These are phyloP conservation scores for Malassezia arunalokei DNA, from an alignment of 1,284 basidiomycete species.

Conservation along the genomic window DNA sequence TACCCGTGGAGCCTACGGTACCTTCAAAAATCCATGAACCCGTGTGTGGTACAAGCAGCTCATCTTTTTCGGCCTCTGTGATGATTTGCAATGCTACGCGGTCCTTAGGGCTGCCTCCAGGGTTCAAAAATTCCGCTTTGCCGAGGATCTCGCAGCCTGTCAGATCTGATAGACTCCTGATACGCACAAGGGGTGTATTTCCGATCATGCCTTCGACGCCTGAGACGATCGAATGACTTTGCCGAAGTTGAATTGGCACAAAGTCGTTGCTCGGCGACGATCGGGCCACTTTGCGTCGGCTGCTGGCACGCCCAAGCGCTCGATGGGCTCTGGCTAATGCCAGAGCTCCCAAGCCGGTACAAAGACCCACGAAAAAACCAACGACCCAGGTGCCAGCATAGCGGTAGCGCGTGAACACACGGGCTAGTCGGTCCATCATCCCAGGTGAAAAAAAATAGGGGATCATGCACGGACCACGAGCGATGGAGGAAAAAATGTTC, in stretches of 20 bases:
- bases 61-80: conserved; percentile 75
- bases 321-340: conserved; percentile 10
- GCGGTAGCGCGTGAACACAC: neutral
- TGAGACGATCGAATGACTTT: conserved; percentile 2
- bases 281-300: conserved; percentile 1
- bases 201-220: conserved; percentile 40
- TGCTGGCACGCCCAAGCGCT: neutral
- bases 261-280: conserved; percentile 21
- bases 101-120: conserved; percentile 95
- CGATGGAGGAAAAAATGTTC: conserved; percentile 7
- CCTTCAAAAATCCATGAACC: conserved; percentile 93
- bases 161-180: conserved; percentile 76
- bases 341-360: conserved; percentile 22
- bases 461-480: neutral
- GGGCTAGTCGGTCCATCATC: neutral
- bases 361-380: conserved; percentile 32
- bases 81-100: conserved; percentile 70
- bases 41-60: conserved; percentile 70
- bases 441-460: neutral
- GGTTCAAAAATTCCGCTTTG: conserved; percentile 95
- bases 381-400: conserved; percentile 20
- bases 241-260: conserved; percentile 6
- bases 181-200: conserved; percentile 83
- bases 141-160: conserved; percentile 88
- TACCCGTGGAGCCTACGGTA: conserved; percentile 81